Evolutionary conservation across 2,329 filamentous ascomycete genomes (phyloP).

Genomic region (Cordyceps javanica): DNA sequence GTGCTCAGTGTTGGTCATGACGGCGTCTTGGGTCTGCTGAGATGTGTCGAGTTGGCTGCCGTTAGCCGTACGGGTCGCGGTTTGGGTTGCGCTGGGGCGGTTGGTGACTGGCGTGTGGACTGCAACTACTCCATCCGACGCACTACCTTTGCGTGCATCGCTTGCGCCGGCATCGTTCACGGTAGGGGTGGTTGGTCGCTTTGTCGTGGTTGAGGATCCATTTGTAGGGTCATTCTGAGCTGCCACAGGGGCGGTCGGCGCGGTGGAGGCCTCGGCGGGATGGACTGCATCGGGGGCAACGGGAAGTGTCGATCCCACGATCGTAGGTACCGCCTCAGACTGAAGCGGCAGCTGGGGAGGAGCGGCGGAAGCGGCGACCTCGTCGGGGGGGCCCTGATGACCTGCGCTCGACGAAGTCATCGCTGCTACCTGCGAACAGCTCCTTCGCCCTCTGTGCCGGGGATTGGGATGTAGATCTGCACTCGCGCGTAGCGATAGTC

Average conservation of each 20-base stretch:
- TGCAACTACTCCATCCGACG: neutral
- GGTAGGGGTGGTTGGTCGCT: neutral
- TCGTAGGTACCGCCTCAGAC: slow-evolving; percentile 16
- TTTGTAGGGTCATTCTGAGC: neutral
- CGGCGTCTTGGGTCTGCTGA: slow-evolving; percentile 10
- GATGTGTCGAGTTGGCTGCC: slow-evolving; percentile 13
- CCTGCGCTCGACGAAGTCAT: slow-evolving; percentile 53
- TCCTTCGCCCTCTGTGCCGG: slow-evolving; percentile 42
- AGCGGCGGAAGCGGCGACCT: slow-evolving; percentile 3
- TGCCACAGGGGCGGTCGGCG: slow-evolving; percentile 1
- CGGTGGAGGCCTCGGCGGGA: neutral
- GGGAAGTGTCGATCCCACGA: slow-evolving; percentile 12
- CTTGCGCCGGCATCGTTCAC: neutral
- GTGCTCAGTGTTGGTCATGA: slow-evolving; percentile 20
- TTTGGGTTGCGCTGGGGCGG: neutral
- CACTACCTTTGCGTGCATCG: neutral
- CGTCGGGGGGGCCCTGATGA: slow-evolving; percentile 13
- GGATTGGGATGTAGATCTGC: slow-evolving; percentile 1
- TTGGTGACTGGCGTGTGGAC: neutral
- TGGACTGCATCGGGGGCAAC: slow-evolving; percentile 10
- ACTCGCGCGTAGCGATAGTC: neutral
- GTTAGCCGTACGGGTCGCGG: neutral
- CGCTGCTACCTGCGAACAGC: slow-evolving; percentile 48
- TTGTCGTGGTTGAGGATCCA: neutral
- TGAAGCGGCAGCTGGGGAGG: slow-evolving; percentile 12